Conservation (phyloP, 805 yeast species). For the Candida incommunis region DNA sequence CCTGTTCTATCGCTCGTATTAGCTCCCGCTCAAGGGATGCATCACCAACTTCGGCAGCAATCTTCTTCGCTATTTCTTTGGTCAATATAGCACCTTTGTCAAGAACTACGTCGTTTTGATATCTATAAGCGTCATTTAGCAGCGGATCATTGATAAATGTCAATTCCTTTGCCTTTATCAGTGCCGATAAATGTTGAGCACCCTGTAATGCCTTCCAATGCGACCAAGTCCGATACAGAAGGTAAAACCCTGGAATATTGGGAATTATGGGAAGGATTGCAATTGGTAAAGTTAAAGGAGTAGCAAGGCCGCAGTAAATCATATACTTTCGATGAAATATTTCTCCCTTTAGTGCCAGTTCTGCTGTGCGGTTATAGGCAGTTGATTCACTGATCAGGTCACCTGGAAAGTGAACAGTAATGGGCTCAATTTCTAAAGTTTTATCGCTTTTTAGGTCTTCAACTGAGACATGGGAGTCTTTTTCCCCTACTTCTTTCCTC, state of each 20-base stretch:
- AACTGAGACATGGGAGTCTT: conserved; percentile 10
- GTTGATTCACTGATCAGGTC: conserved; percentile 10
- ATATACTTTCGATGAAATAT: conserved; percentile 43
- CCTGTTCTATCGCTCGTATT: conserved; percentile 10
- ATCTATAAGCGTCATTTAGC: conserved; percentile 8
- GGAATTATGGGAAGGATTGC: conserved; percentile 79
- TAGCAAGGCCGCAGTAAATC: conserved; percentile 35
- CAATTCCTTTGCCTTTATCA: conserved; percentile 27
- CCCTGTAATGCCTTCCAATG: conserved; percentile 70
- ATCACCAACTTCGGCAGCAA: conserved; percentile 7
- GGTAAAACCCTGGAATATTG: conserved; percentile 81
- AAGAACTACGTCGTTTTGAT: no score
- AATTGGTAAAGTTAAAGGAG: conserved; percentile 72
- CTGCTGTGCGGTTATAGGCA: conserved; percentile 21
- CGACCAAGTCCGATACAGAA: conserved; percentile 71
- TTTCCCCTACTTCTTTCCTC: conserved; percentile 30
- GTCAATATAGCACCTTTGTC: not conserved
- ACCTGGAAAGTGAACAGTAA: not conserved
- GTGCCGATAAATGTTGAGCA: conserved; percentile 46
- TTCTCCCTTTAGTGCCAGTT: conserved; percentile 31
- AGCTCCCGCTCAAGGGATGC: conserved; percentile 8
- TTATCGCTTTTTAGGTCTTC: conserved; percentile 5
- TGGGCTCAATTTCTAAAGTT: not conserved
- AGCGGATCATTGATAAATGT: conserved; percentile 7
- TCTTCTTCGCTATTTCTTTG: conserved; percentile 2